Evolutionary conservation across 495 filamentous ascomycete genomes (phyloP).

Genomic region (Daldinia loculata): DNA sequence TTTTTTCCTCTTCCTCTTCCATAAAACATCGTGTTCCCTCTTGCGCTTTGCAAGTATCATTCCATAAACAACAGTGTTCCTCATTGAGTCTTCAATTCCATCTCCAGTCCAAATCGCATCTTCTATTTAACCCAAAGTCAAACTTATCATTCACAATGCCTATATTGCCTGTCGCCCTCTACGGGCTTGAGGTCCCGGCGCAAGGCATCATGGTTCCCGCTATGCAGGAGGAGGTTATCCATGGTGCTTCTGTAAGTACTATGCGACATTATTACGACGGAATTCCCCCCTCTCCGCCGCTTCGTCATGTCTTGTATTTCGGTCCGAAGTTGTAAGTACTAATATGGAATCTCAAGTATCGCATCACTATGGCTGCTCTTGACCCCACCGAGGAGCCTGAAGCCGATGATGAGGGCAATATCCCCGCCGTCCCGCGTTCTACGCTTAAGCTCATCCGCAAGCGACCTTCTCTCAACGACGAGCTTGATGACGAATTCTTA

Average conservation of each 20-base stretch:
- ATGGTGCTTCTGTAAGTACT: conserved; percentile 73
- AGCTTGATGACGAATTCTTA: conserved; percentile 66
- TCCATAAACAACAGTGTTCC: not conserved
- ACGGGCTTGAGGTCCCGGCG: conserved; percentile 85
- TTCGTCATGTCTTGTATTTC: not conserved
- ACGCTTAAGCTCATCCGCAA: conserved; percentile 90
- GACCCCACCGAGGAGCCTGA: conserved; percentile 83
- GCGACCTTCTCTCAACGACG: conserved; percentile 66
- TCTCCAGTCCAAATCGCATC: not conserved
- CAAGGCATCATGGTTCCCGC: conserved; percentile 80
- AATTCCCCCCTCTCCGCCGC: not conserved
- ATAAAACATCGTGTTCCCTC: conserved; percentile 15
- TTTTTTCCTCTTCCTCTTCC: conserved; percentile 6
- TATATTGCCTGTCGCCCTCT: conserved; percentile 81
- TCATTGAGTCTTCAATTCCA: conserved; percentile 5
- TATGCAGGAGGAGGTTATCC: conserved; percentile 42
- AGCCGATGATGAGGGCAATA: conserved; percentile 67
- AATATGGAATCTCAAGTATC: conserved; percentile 69
- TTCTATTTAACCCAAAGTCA: not conserved
- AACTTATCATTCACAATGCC: conserved; percentile 39
- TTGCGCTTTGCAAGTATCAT: not conserved
- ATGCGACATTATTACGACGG: conserved; percentile 2
- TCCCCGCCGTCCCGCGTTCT: conserved; percentile 71
- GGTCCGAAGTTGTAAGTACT: conserved; percentile 23
- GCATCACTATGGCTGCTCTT: conserved; percentile 97